Percentiles rank a stretch among this genome's conserved stretches.
phyloP scores from a whole-genome alignment of 805 yeast species.

The Barnettozyma sucrosica region DNA sequence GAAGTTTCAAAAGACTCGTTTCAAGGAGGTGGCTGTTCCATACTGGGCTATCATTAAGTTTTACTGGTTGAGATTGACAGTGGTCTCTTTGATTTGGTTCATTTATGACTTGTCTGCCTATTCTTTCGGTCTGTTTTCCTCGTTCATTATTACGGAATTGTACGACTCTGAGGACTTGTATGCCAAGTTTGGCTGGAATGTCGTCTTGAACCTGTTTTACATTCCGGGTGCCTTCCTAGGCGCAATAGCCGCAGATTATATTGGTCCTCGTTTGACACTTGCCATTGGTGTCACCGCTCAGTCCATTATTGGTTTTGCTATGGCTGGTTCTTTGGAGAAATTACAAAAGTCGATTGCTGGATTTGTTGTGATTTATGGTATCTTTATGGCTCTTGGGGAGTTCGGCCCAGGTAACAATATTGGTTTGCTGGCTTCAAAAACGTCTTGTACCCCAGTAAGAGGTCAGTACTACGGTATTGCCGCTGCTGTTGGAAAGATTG shows the following conservation, averaged over 20 bases:
- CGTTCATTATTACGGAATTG: slow-evolving; percentile 56
- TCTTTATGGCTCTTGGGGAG: slow-evolving; percentile 83
- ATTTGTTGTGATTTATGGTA: slow-evolving; percentile 82
- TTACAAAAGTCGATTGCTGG: slow-evolving; percentile 63
- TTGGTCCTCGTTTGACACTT: slow-evolving; percentile 86
- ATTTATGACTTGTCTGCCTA: slow-evolving; percentile 83
- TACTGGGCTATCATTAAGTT: slow-evolving; percentile 63
- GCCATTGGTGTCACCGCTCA: slow-evolving; percentile 64
- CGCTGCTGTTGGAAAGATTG: slow-evolving; percentile 87
- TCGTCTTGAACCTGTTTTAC: slow-evolving; percentile 81
- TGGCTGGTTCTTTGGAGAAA: slow-evolving; percentile 64
- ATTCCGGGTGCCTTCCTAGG: slow-evolving; percentile 88
- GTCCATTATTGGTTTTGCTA: slow-evolving; percentile 72
- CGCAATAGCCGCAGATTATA: slow-evolving; percentile 75
- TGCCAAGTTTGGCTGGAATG: slow-evolving; percentile 87
- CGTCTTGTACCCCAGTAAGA: slow-evolving; percentile 80
- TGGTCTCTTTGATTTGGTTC: slow-evolving; percentile 83
- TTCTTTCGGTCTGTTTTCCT: slow-evolving; percentile 81
- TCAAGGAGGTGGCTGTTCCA: slow-evolving; percentile 61
- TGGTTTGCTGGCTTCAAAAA: slow-evolving; percentile 82
- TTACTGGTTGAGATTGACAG: slow-evolving; percentile 73
- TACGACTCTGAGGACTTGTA: slow-evolving; percentile 58
- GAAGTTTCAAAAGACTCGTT: slow-evolving; percentile 61
- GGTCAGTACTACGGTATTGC: slow-evolving; percentile 89
- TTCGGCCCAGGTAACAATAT: slow-evolving; percentile 93